Evolutionary conservation across 2,329 filamentous ascomycete genomes (phyloP).

Genomic region (Penicillium vulpinum): DNA sequence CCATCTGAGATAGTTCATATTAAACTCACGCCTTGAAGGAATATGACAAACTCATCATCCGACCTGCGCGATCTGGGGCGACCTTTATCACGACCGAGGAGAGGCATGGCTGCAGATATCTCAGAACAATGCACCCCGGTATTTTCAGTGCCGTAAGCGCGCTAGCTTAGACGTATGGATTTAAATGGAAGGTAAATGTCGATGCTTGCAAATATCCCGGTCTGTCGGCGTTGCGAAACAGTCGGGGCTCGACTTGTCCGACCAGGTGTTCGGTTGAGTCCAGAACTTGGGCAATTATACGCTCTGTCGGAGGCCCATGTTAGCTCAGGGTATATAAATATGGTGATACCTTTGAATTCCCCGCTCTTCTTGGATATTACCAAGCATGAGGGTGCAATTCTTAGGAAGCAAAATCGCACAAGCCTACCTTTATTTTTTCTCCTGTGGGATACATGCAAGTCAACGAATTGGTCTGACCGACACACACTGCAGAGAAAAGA

Average conservation of each 20-base stretch:
- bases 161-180: conserved; percentile 4
- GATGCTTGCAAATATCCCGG: conserved; percentile 2
- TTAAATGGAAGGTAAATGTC: not conserved
- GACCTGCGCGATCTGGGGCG: conserved; percentile 33
- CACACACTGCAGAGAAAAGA: conserved; percentile 13
- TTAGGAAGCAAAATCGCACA: not conserved
- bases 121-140: not conserved
- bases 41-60: conserved; percentile 48
- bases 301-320: not conserved
- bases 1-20: not conserved
- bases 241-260: conserved; percentile 14
- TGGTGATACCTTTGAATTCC: not conserved
- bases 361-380: not conserved
- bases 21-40: conserved; percentile 43
- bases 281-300: conserved; percentile 7
- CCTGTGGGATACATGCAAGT: conserved; percentile 9
- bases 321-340: conserved; percentile 4
- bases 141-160: not conserved
- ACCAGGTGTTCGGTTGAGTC: conserved; percentile 10
- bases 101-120: conserved; percentile 29
- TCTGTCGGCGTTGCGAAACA: conserved; percentile 14
- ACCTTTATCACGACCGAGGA: conserved; percentile 34
- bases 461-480: conserved; percentile 18
- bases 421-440: not conserved
- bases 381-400: not conserved